A percentile compares a stretch with the other conserved stretches of the same genome.
Evolutionary conservation across 129 eudicot species (phyloP).

Genomic region (Mikania micrantha): DNA sequence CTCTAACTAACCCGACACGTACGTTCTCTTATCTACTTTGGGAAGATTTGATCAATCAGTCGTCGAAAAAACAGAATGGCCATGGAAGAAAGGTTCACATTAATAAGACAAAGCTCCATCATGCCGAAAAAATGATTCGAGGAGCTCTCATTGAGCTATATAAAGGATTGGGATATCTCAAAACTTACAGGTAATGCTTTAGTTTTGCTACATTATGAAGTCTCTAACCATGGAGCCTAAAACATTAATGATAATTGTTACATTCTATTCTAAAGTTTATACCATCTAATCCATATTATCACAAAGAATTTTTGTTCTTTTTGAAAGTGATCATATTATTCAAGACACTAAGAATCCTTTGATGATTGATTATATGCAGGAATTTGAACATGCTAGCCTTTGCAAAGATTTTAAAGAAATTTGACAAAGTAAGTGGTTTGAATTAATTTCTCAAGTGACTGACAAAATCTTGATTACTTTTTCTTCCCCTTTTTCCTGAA

Average conservation of each 20-base stretch:
- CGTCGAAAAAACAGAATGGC: slow-evolving; percentile 58
- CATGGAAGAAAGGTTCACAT: slow-evolving; percentile 60
- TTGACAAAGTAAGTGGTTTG: slow-evolving; percentile 77
- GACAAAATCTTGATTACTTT: background rate
- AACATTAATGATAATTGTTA: background rate
- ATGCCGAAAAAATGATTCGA: slow-evolving; percentile 91
- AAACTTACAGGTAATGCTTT: slow-evolving; percentile 72
- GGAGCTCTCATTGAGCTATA: slow-evolving; percentile 93
- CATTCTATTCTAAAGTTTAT: background rate
- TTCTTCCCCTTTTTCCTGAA: background rate
- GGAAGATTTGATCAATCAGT: slow-evolving; percentile 78
- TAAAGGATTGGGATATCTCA: slow-evolving; percentile 88
- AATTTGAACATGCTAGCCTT: slow-evolving; percentile 99
- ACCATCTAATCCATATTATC: background rate
- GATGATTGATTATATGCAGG: slow-evolving; percentile 36
- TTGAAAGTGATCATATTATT: background rate
- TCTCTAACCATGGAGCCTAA: background rate
- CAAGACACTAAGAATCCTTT: background rate
- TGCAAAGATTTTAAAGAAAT: slow-evolving; percentile 88
- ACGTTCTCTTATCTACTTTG: slow-evolving; percentile 79
- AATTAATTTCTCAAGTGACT: background rate
- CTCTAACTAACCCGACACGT: slow-evolving; percentile 80
- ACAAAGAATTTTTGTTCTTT: background rate
- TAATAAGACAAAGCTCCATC: slow-evolving; percentile 71
- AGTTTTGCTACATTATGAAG: slow-evolving; percentile 3